Evolutionary conservation across 345 rosid genomes (phyloP), one percentile per base, ranked within the genome.

Genomic region (Conringia planisiliqua): DNA sequence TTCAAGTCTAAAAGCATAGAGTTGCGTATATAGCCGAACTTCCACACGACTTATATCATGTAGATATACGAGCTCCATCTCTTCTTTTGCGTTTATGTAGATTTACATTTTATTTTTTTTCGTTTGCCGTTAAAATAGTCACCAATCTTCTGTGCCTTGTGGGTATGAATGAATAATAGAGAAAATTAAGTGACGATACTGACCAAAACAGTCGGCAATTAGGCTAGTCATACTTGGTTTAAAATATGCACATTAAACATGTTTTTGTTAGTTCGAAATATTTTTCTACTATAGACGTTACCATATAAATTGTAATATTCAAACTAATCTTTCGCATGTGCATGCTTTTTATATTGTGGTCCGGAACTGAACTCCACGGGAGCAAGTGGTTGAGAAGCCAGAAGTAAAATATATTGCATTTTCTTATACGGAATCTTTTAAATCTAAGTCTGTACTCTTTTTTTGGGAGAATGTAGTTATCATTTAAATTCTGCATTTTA

Each of bases 1-100:
- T 68, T 75, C 68, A 72, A 75, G 68, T 60, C 68, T 68, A 68
- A 14, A 59, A 50, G 46, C 59, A 30, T 68, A 60, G 62, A 50
- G 73, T 68, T 50, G 47, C 68, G 33, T 29, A 39, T 38, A 39
- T 27, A 59, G 67, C 60, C 36, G 12, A 63, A 24, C 73, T 48
- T 59, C 62, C 62, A 14, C 73, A 11, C 33, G 48, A 38, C 57
- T 35, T 66, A 56, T 59, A 39, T 20, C 29, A 10, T 42, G 69
- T 68, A 47, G 69, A 40, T 75, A 22, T 40, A 61, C 57, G 64
- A 51, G 70, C 63, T 18, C 17, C 44, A n/a, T 75, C 55, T 63
- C 14, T n/a, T 0, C 35, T 48, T 14, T 6, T 17, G 9, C 54
- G 14, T 35, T 35, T 10, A 20, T 7, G 36, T 70, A 18, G n/a